Evolutionary conservation across 306 rosid species (phyloP), one percentile per base, ranked within the genome.

Genomic region (Purshia tridentata): DNA sequence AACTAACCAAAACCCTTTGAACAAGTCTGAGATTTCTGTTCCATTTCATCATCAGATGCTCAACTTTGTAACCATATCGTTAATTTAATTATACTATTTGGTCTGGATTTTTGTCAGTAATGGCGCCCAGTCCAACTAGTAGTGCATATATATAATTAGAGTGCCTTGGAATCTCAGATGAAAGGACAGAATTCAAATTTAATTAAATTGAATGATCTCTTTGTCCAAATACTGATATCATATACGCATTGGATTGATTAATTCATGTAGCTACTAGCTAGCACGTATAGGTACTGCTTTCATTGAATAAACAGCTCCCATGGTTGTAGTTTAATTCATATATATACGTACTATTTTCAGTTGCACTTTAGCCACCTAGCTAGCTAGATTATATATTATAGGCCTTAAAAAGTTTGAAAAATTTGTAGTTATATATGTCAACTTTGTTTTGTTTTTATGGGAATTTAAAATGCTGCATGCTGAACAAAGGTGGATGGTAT

Each of bases 101-200:
- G 6, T 56, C 11, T 71, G 14, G 47, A 56, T 8, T 55, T 9
- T 44, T 71, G 75, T 56, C 45, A 22, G 35, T 9, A 15, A 56
- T 14, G 75, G 46, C 55, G 35, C 35, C 35, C 61, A 10, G 49
- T 45, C n/a, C 73, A 53, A 39, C 40, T 1, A 55, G 11, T 55
- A 41, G 22, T n/a, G 1, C 2, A 5, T 7, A 65, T 7, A 65
- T 12, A 65, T 12, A 9, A 22, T 19, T 8, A 13, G 44, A 22
- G 41, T 55, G 51, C 74, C 65, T 70, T 15, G 75, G 55, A 71
- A 71, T 42, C 52, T 71, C 75, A 71, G 54, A 70, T 70, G 52
- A 54, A 7, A 37, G 29, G 41, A 71, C 44, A 44, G 6, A 48
- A 56, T 55, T 70, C 54, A 20, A 22, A 55, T 56, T 55, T 16